These are phyloP conservation scores for Coniochaeta prunicola DNA, from an alignment of 2,329 filamentous ascomycete genomes.

Conservation along the genomic window DNA sequence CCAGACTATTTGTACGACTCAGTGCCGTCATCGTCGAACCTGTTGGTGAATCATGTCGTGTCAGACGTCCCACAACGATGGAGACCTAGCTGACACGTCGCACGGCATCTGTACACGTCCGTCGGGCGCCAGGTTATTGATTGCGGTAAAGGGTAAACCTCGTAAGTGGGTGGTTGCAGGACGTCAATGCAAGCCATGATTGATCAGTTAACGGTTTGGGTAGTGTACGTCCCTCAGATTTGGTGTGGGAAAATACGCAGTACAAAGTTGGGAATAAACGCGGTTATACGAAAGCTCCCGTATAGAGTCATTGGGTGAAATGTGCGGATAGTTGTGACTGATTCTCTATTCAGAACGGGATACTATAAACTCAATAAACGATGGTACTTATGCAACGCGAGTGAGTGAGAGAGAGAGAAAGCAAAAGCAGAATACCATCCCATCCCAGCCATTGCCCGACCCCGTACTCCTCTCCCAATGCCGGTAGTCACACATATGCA, in stretches of 20 bases:
- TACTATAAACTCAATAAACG: conserved; percentile 1
- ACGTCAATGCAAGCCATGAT: background rate
- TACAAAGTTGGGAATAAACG: too few relatives aligned
- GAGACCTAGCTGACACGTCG: background rate
- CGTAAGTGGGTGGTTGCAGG: background rate
- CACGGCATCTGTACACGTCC: background rate
- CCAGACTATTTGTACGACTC: too few relatives aligned
- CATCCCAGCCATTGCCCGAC: background rate
- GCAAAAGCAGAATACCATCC: background rate
- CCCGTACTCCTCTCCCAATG: background rate
- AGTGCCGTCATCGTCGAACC: too few relatives aligned
- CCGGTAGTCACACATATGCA: background rate
- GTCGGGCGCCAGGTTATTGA: too few relatives aligned
- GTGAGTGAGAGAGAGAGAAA: background rate
- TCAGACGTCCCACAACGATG: too few relatives aligned
- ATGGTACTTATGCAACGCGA: conserved; percentile 1
- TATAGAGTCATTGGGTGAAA: too few relatives aligned
- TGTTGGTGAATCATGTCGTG: too few relatives aligned
- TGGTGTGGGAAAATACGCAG: too few relatives aligned
- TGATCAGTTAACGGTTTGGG: background rate
- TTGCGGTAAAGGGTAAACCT: too few relatives aligned
- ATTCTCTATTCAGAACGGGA: background rate
- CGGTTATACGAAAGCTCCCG: background rate
- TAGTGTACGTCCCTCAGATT: background rate
- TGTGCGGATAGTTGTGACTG: background rate